Evolutionary conservation across 2,329 filamentous ascomycete species (phyloP).

Genomic region (Aschersonia sp.): DNA sequence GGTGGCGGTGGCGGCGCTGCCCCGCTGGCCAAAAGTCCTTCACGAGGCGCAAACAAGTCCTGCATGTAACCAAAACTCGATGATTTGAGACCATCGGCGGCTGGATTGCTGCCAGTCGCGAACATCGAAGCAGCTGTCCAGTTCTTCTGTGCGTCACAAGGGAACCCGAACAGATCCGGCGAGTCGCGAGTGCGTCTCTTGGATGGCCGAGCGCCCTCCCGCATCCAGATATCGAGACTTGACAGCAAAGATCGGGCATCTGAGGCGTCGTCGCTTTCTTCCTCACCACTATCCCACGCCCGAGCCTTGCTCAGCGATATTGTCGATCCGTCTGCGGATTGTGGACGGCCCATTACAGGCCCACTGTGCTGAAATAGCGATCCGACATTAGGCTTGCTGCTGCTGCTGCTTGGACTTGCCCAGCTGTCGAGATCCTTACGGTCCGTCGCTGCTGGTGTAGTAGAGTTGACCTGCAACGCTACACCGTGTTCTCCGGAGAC

Average conservation of each 20-base stretch:
- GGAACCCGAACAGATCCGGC: constrained; percentile 41
- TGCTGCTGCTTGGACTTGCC: constrained; percentile 1
- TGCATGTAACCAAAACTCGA: constrained; percentile 26
- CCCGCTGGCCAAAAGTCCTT: constrained; percentile 19
- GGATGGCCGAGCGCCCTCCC: constrained; percentile 31
- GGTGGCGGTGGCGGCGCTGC: constrained; percentile 30
- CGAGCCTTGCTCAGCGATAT: constrained; percentile 23
- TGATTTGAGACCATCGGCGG: constrained; percentile 7
- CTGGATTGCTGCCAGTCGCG: constrained; percentile 13
- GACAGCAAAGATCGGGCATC: constrained; percentile 28
- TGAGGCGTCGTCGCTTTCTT: constrained; percentile 22
- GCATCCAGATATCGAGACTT: constrained; percentile 44
- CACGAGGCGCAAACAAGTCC: constrained; percentile 28
- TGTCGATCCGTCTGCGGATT: constrained; percentile 31
- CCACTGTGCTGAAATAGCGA: constrained; percentile 8
- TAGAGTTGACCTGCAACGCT: constrained; percentile 2
- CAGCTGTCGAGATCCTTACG: constrained; percentile 1
- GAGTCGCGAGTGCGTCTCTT: constrained; percentile 19
- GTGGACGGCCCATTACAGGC: constrained; percentile 22
- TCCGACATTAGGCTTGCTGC: neutral
- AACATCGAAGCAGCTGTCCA: constrained; percentile 37
- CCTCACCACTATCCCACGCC: constrained; percentile 29
- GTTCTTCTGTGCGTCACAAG: constrained; percentile 19
- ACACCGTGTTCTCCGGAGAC: constrained; percentile 10
- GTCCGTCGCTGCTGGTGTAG: neutral